Percentiles rank a stretch among this genome's conserved stretches.
Conservation (phyloP, 2,329 filamentous ascomycete species). For the Ustulina deusta region DNA sequence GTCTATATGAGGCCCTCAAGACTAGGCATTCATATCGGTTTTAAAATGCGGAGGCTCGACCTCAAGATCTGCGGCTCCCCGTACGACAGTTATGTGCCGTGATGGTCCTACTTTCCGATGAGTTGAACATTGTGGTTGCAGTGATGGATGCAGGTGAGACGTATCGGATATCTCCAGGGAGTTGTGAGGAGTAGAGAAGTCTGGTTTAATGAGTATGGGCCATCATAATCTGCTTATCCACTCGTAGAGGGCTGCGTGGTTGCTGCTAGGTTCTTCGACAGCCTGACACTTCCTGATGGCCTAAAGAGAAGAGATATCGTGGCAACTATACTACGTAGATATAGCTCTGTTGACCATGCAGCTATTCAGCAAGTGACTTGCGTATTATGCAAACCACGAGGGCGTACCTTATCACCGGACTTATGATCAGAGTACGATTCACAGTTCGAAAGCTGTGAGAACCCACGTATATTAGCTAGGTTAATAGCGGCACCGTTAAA, state of each 20-base stretch:
- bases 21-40: background rate
- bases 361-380: background rate
- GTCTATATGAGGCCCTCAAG: background rate
- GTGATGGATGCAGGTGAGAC: background rate
- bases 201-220: background rate
- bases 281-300: too few species aligned
- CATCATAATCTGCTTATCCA: background rate
- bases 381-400: background rate
- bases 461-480: background rate
- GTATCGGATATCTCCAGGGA: background rate
- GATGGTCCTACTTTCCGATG: background rate
- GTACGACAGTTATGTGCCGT: background rate
- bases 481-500: background rate
- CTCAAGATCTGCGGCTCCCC: background rate
- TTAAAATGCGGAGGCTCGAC: background rate
- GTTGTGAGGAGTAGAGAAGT: background rate
- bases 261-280: background rate
- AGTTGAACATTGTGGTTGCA: background rate
- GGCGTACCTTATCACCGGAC: background rate
- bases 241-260: too few species aligned
- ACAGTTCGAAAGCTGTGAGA: background rate
- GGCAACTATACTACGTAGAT: background rate
- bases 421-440: background rate
- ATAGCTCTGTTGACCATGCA: background rate
- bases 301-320: background rate